A percentile compares a stretch with the other conserved stretches of the same genome.
Evolutionary conservation across 176 grass and related monocot species (phyloP).

Genomic region (Phoenix roebelenii): DNA sequence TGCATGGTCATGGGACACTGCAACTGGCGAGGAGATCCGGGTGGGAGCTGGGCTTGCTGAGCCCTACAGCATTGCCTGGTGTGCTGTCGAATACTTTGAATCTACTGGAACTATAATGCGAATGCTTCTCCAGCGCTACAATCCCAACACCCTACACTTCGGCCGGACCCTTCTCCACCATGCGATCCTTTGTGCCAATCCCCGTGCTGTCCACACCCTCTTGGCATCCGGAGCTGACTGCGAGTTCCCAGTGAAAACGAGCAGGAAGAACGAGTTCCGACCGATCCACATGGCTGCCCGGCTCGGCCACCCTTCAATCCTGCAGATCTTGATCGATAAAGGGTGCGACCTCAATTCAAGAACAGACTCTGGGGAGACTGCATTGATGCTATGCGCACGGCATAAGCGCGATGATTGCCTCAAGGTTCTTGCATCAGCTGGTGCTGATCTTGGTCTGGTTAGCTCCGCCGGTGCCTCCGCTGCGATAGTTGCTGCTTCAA

Average conservation of each 20-base stretch:
- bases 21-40: slow-evolving; percentile 85
- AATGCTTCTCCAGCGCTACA: slow-evolving; percentile 58
- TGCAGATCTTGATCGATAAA: slow-evolving; percentile 38
- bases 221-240: slow-evolving; percentile 42
- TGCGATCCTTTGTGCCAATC: slow-evolving; percentile 72
- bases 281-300: slow-evolving; percentile 67
- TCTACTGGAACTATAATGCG: slow-evolving; percentile 53
- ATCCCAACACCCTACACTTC: slow-evolving; percentile 20
- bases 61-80: slow-evolving; percentile 69
- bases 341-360: slow-evolving; percentile 58
- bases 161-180: slow-evolving; percentile 82
- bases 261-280: slow-evolving; percentile 35
- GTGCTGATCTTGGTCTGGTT: slow-evolving; percentile 60
- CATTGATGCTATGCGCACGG: slow-evolving; percentile 36
- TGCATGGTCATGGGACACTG: slow-evolving; percentile 87
- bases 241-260: slow-evolving; percentile 47
- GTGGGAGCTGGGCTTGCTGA: slow-evolving; percentile 85
- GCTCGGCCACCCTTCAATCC: slow-evolving; percentile 44
- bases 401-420: slow-evolving; percentile 60
- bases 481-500: slow-evolving; percentile 27
- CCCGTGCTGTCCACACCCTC: slow-evolving; percentile 48
- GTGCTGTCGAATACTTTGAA: slow-evolving; percentile 95
- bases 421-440: slow-evolving; percentile 37
- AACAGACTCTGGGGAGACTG: slow-evolving; percentile 48
- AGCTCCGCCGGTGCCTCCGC: slow-evolving; percentile 45